Base-by-base conservation (phyloP, 2,329 filamentous ascomycete genomes). In the Colletotrichum tanaceti region DNA sequence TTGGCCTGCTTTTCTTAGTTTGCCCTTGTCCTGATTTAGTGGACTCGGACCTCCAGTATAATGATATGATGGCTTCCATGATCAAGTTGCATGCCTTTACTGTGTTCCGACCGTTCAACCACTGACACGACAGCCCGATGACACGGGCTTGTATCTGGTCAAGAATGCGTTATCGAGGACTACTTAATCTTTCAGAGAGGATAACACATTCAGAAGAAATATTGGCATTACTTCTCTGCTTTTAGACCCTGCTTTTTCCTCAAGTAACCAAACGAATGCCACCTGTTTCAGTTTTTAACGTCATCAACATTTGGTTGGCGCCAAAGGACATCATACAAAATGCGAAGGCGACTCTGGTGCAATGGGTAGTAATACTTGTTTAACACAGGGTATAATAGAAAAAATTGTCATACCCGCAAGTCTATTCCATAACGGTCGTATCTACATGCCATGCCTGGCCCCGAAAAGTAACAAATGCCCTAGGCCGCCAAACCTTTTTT, bases 31-130 rank as follows among this genome's bases (percentile, higher is more conserved):
- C 22, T 57, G 41, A 32, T 20, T 68, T 54, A 62, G 50, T 68
- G 39, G 62, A 65, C 11, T 60, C 39, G 22, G n/a, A 41, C 57
- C 39, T 39, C 49, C 24, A 43, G 65, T 35, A 60, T 68, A 65
- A 68, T 60, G 65, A 65, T 43, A 57, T 68, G 24, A 68, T 63
- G 62, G 60, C 59, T 59, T 64, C 59, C 46, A 68, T 52, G 53
- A 59, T 60, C 44, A 38, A 60, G 5, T 13, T n/a, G 24, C 9
- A 4, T 55, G 35, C 49, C 7, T 53, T 13, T 6, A 14, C 9
- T 32, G 32, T 38, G 5, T 20, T 38, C 49, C 28, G 1, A 53
- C 28, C 3, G 4, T 5, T 20, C 18, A 35, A 14, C 38, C 32
- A 41, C 18, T 24, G 24, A 22, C 13, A 14, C 3, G 35, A 3